These are phyloP conservation scores for Yarrowia yakushimensis DNA, from an alignment of 805 yeast species.

Conservation along the genomic window DNA sequence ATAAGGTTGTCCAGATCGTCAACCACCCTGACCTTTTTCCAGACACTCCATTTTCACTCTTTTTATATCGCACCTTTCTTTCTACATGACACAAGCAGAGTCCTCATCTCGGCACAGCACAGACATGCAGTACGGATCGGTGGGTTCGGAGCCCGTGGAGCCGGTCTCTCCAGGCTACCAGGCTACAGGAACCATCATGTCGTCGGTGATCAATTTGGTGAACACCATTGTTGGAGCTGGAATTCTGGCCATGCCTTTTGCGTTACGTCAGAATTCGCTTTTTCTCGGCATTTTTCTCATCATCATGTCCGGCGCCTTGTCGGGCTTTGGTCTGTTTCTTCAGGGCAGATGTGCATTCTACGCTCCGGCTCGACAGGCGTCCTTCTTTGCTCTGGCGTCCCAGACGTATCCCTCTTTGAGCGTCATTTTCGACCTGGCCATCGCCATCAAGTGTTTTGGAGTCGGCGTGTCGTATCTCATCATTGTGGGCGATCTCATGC, in stretches of 20 bases:
- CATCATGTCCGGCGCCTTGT: constrained; percentile 57
- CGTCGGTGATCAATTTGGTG: constrained; percentile 60
- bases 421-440: constrained; percentile 67
- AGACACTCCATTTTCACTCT: not conserved
- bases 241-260: constrained; percentile 69
- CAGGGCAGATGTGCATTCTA: constrained; percentile 57
- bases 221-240: constrained; percentile 81
- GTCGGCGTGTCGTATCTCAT: constrained; percentile 73
- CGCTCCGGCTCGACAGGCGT: constrained; percentile 58
- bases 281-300: constrained; percentile 53
- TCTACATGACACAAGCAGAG: not conserved
- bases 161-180: not conserved
- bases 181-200: constrained; percentile 42
- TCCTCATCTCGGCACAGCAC: not conserved
- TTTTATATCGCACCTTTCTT: not conserved
- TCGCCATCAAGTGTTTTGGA: constrained; percentile 75
- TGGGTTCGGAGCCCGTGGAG: constrained; percentile 2
- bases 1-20: constrained; percentile 2
- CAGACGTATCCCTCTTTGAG: constrained; percentile 67
- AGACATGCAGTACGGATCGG: constrained; percentile 7
- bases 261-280: constrained; percentile 62
- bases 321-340: constrained; percentile 63
- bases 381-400: constrained; percentile 63
- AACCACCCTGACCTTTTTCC: not conserved
- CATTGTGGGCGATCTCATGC: constrained; percentile 73